Evolutionary conservation across 257 asterid genomes (phyloP), one percentile per base, ranked within the genome.

Genomic region (Euphrasia confusa): DNA sequence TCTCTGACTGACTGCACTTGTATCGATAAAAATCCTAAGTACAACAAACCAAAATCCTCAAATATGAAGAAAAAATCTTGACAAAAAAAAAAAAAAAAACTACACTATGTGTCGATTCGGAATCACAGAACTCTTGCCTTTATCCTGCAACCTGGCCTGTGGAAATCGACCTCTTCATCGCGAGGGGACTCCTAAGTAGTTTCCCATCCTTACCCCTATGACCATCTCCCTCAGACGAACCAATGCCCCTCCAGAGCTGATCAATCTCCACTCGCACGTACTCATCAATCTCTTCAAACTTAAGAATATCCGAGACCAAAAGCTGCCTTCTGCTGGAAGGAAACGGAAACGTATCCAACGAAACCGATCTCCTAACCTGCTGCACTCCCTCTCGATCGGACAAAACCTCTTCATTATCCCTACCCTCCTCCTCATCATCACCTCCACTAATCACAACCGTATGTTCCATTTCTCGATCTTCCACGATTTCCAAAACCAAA

Each of bases 141-240:
- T 76, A 17, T 81, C 85, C 42, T 73, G 69, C 13, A 65, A 67
- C 58, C 27, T 55, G 54, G 74, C 18, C 82, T 0, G 81, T 62
- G 3, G 89, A 81, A 69, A 72, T 55, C 44, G 80, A 83, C 71
- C 89, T 81, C 73, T 73, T 78, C 69, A 78, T 54, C 30, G 73
- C 77, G 39, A 63, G 68, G 6, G 80, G 75, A 27, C 71, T 75
- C 50, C 71, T 67, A 0, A 63, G 56, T 5, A 69, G 49, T n/a
- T 70, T 77, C 40, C 60, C 67, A 7, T 60, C 72, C 13, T 68
- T 60, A 42, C 59, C 66, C 32, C 48, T 44, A 37, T 37, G 14
- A 35, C 15, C 39, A 48, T 18, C 55, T 52, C 77, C 70, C 68
- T 71, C 61, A 1, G 87, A 78, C 2, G 85, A 78, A 52, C 81